Conservation (phyloP, 2,329 filamentous ascomycete species). For the Scedosporium apiospermum region DNA sequence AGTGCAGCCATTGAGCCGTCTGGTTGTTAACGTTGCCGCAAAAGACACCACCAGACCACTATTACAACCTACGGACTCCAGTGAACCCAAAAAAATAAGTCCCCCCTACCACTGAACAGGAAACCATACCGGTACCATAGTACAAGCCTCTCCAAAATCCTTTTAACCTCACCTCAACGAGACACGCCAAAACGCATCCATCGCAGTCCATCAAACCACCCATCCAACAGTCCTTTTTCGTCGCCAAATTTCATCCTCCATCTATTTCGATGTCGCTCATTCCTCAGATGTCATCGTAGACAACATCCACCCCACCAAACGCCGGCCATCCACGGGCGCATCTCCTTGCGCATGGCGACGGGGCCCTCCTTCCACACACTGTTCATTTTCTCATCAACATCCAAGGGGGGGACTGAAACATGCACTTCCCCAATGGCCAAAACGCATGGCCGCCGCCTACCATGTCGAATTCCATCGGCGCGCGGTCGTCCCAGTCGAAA, state of each 20-base stretch:
- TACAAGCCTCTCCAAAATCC: conserved; percentile 25
- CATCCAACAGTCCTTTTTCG: conserved; percentile 1
- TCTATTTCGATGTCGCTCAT: conserved; percentile 44
- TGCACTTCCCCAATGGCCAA: conserved; percentile 60
- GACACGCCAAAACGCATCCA: conserved; percentile 37
- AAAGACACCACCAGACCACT: neutral
- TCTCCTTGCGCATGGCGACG: conserved; percentile 47
- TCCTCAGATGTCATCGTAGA: conserved; percentile 40
- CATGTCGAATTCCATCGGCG: conserved; percentile 35
- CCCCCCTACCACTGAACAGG: conserved; percentile 9
- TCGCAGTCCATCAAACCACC: conserved; percentile 33
- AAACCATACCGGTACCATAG: conserved; percentile 3
- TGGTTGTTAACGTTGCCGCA: neutral
- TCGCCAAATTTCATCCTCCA: conserved; percentile 20
- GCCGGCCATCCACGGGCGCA: conserved; percentile 41
- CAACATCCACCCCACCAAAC: conserved; percentile 30
- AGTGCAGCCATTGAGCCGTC: no score
- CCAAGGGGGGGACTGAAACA: conserved; percentile 32
- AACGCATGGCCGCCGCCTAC: conserved; percentile 54
- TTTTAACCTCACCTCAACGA: conserved; percentile 47
- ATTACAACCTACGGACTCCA: neutral
- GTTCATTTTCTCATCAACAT: conserved; percentile 34
- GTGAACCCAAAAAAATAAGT: conserved; percentile 6
- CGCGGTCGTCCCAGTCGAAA: conserved; percentile 39
- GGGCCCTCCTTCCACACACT: conserved; percentile 23